Conservation (phyloP, 192 early-diverging fungal genomes). For the Coemansia sp. region DNA sequence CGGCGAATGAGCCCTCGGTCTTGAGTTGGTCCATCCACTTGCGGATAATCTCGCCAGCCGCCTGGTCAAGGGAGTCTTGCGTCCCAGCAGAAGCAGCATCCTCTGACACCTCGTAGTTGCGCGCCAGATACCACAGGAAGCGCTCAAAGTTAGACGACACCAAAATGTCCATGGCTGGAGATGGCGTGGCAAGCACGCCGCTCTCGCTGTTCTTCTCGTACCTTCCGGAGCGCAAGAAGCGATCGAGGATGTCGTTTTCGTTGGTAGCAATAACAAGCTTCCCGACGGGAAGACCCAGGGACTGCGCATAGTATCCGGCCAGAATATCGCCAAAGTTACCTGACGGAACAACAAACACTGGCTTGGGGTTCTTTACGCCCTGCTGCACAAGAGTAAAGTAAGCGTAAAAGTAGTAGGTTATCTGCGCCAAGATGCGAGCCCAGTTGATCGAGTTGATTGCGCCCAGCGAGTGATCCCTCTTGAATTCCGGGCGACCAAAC, state of each 20-base stretch:
- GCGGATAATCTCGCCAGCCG: slow-evolving; percentile 62
- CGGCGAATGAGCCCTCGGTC: slow-evolving; percentile 68
- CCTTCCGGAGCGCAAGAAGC: slow-evolving; percentile 81
- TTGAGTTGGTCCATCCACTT: slow-evolving; percentile 82
- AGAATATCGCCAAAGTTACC: slow-evolving; percentile 98
- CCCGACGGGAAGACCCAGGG: slow-evolving; percentile 87
- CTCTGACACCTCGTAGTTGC: slow-evolving; percentile 51
- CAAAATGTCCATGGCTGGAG: slow-evolving; percentile 98
- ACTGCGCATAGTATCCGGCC: slow-evolving; percentile 88
- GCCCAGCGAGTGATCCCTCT: slow-evolving; percentile 73
- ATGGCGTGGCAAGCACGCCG: slow-evolving; percentile 71
- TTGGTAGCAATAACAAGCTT: slow-evolving; percentile 92
- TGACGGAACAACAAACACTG: slow-evolving; percentile 84
- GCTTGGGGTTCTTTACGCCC: slow-evolving; percentile 3
- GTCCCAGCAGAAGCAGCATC: slow-evolving; percentile 20
- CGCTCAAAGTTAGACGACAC: slow-evolving; percentile 98
- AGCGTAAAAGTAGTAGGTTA: slow-evolving; percentile 92
- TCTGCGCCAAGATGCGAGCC: slow-evolving; percentile 96
- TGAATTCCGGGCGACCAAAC: slow-evolving; percentile 79
- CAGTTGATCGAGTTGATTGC: slow-evolving; percentile 99
- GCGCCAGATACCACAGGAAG: slow-evolving; percentile 87
- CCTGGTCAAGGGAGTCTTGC: slow-evolving; percentile 43
- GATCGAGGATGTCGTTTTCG: slow-evolving; percentile 94
- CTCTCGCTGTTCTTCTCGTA: slow-evolving; percentile 76
- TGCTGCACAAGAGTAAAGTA: slow-evolving; percentile 70